A percentile compares a stretch with the other conserved stretches of the same genome.
Evolutionary conservation across 805 yeast species (phyloP).

Genomic region (Naumovozyma baii): DNA sequence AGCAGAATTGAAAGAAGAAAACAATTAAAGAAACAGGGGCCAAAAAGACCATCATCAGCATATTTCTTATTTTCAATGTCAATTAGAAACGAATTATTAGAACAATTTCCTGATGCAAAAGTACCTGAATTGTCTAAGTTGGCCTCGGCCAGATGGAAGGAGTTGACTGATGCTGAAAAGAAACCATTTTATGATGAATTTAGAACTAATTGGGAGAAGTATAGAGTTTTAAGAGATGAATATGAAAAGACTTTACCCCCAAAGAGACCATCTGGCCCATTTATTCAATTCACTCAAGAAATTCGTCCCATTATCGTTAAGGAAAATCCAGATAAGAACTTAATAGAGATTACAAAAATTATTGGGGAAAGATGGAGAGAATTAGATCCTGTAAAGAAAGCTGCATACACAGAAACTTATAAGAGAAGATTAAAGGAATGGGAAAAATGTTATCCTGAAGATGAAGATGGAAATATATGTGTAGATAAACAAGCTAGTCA

Average conservation of each 20-base stretch:
- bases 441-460: slow-evolving; percentile 31
- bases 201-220: slow-evolving; percentile 29
- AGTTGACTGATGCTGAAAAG: slow-evolving; percentile 64
- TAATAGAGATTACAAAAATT: slow-evolving; percentile 29
- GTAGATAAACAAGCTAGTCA: not conserved
- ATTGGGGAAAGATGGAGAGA: slow-evolving; percentile 29
- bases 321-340: slow-evolving; percentile 27
- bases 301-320: slow-evolving; percentile 26
- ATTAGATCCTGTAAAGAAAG: slow-evolving; percentile 21
- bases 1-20: slow-evolving; percentile 30
- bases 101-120: slow-evolving; percentile 29
- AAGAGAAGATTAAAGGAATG: slow-evolving; percentile 31
- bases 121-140: slow-evolving; percentile 42
- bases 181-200: slow-evolving; percentile 61
- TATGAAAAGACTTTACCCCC: slow-evolving; percentile 31
- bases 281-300: slow-evolving; percentile 29
- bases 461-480: slow-evolving; percentile 8
- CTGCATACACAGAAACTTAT: slow-evolving; percentile 29
- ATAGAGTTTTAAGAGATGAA: slow-evolving; percentile 28
- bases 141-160: slow-evolving; percentile 89
- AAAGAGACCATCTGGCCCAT: slow-evolving; percentile 33
- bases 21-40: slow-evolving; percentile 29
- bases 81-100: slow-evolving; percentile 24
- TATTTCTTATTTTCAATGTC: slow-evolving; percentile 30
- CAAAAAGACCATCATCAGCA: slow-evolving; percentile 33